These are phyloP conservation scores for Kodamaea sp. DNA, from an alignment of 1,139 yeast genomes.

Conservation along the genomic window DNA sequence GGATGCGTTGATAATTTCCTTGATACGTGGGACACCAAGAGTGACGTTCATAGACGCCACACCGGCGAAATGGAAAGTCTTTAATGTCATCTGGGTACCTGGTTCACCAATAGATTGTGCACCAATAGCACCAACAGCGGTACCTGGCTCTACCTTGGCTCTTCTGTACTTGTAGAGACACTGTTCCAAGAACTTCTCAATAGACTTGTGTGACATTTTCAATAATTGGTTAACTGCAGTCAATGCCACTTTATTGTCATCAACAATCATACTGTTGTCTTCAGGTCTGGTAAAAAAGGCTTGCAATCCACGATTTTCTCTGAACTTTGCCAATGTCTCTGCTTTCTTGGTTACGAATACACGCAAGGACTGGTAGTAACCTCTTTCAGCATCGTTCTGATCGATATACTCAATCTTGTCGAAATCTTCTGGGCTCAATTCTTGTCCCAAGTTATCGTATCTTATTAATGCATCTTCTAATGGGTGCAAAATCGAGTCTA, in stretches of 20 bases:
- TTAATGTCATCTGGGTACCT: slow-evolving; percentile 98
- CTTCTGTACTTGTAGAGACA: slow-evolving; percentile 81
- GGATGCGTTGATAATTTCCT: slow-evolving; percentile 96
- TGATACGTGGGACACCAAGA: slow-evolving; percentile 98
- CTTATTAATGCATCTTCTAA: slow-evolving; percentile 61
- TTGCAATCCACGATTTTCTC: slow-evolving; percentile 53
- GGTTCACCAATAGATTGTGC: slow-evolving; percentile 99
- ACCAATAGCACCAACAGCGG: slow-evolving; percentile 99
- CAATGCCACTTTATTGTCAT: slow-evolving; percentile 47
- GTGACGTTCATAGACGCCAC: slow-evolving; percentile 99
- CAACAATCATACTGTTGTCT: slow-evolving; percentile 41
- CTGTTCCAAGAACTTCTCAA: slow-evolving; percentile 69
- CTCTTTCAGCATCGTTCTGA: slow-evolving; percentile 83
- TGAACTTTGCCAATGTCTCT: slow-evolving; percentile 50
- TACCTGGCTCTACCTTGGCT: slow-evolving; percentile 97
- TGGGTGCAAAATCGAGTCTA: slow-evolving; percentile 59
- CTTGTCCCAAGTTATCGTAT: slow-evolving; percentile 72
- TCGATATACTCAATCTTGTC: slow-evolving; percentile 65
- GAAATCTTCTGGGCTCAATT: slow-evolving; percentile 39
- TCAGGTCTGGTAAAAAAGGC: slow-evolving; percentile 42
- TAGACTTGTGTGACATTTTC: slow-evolving; percentile 63
- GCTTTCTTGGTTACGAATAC: slow-evolving; percentile 64
- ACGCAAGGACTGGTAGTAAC: slow-evolving; percentile 73
- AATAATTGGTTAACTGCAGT: slow-evolving; percentile 70
- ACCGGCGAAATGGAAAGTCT: slow-evolving; percentile 99